Conservation (phyloP, 148 eudicot genomes). For the Chenopodium berlandieri region DNA sequence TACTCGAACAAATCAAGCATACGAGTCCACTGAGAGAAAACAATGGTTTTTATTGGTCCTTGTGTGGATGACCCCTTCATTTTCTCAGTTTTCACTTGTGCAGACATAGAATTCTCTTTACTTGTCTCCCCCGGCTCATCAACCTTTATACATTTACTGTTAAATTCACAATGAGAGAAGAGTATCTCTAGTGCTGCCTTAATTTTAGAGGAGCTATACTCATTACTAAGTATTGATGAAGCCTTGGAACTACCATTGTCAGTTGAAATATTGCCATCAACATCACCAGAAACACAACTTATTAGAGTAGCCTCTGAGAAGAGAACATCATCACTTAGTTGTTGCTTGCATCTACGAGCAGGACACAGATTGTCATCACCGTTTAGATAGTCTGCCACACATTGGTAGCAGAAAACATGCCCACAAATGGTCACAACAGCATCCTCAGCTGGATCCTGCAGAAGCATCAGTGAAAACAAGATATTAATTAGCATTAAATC, state of each 20-base stretch:
- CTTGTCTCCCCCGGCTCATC: slow-evolving; percentile 33
- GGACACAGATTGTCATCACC: slow-evolving; percentile 93
- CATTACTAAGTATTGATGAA: slow-evolving; percentile 48
- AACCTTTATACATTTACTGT: slow-evolving; percentile 37
- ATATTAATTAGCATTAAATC: not conserved
- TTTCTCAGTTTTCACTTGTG: slow-evolving; percentile 29
- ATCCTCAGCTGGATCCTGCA: slow-evolving; percentile 97
- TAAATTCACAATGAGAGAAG: slow-evolving; percentile 46
- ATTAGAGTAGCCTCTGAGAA: slow-evolving; percentile 68
- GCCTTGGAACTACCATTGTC: slow-evolving; percentile 40
- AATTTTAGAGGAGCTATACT: slow-evolving; percentile 79
- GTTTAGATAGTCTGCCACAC: slow-evolving; percentile 71
- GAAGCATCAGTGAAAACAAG: slow-evolving; percentile 19
- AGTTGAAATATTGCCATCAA: slow-evolving; percentile 38
- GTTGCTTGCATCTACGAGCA: slow-evolving; percentile 68
- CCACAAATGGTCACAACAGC: slow-evolving; percentile 86
- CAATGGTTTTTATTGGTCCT: slow-evolving; percentile 68
- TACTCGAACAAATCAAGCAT: slow-evolving; percentile 82
- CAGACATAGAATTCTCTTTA: slow-evolving; percentile 22
- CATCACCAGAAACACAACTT: slow-evolving; percentile 62
- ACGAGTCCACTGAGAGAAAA: slow-evolving; percentile 98
- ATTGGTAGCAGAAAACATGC: slow-evolving; percentile 94
- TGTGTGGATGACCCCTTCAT: slow-evolving; percentile 31
- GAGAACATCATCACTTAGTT: slow-evolving; percentile 67
- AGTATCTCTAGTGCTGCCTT: slow-evolving; percentile 70